These are phyloP conservation scores for Skeletonema costatum DNA, from an alignment of 108 stramenopile species.

Conservation along the genomic window DNA sequence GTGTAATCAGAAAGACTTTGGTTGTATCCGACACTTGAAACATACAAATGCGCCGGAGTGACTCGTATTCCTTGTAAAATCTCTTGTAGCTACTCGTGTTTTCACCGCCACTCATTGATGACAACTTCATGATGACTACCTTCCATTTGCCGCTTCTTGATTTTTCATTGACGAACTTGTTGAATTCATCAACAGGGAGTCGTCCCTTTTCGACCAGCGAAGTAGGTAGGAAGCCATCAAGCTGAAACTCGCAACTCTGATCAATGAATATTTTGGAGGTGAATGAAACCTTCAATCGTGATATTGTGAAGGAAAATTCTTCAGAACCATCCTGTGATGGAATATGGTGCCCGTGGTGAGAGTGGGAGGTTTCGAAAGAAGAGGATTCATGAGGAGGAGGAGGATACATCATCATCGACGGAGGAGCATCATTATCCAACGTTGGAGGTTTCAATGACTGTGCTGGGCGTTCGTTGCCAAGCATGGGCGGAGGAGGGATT, in stretches of 20 bases:
- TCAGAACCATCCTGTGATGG: constrained; percentile 33
- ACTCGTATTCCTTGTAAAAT: constrained; percentile 74
- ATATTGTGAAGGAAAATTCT: constrained; percentile 28
- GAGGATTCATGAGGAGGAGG: constrained; percentile 1
- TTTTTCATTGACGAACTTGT: constrained; percentile 61
- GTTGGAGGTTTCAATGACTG: background rate
- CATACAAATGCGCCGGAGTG: constrained; percentile 67
- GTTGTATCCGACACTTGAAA: constrained; percentile 54
- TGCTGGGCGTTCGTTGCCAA: background rate
- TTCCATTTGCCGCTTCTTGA: constrained; percentile 55
- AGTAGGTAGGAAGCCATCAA: constrained; percentile 53
- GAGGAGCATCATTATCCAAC: background rate
- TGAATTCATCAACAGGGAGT: constrained; percentile 58
- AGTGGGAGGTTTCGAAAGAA: background rate
- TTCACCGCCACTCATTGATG: constrained; percentile 37
- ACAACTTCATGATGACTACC: constrained; percentile 47
- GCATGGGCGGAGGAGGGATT: constrained; percentile 7
- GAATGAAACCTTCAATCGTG: constrained; percentile 36
- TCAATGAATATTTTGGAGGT: constrained; percentile 40
- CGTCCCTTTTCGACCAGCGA: constrained; percentile 60
- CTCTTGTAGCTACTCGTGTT: constrained; percentile 52
- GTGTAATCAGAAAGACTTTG: constrained; percentile 74
- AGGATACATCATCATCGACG: constrained; percentile 2
- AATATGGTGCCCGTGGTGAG: constrained; percentile 25
- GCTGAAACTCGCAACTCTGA: constrained; percentile 6